Evolutionary conservation across 148 eudicot species (phyloP).

Genomic region (Polygonum maritimum): DNA sequence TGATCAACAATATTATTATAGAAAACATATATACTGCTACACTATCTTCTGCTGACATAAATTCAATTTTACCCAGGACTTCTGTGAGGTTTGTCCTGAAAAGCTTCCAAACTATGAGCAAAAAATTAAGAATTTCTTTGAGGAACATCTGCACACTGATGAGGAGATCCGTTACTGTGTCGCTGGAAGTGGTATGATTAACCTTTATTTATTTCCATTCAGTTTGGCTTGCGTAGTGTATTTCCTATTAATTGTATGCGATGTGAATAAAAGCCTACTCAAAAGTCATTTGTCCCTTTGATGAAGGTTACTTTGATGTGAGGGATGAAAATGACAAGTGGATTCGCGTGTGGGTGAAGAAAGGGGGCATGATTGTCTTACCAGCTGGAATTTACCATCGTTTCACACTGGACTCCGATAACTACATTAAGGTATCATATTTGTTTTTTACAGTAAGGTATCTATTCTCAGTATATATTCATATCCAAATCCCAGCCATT

Average conservation of each 20-base stretch:
- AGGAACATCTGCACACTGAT: slow-evolving; percentile 95
- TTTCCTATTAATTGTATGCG: background rate
- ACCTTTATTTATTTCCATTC: background rate
- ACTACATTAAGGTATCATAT: slow-evolving; percentile 74
- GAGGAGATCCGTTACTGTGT: slow-evolving; percentile 97
- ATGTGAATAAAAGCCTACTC: background rate
- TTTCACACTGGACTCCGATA: slow-evolving; percentile 81
- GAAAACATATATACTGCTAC: background rate
- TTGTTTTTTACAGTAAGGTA: background rate
- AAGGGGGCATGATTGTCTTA: slow-evolving; percentile 90
- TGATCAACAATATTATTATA: background rate
- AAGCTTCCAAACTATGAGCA: slow-evolving; percentile 83
- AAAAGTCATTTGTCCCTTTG: background rate
- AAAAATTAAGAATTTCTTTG: slow-evolving; percentile 78
- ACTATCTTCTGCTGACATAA: background rate
- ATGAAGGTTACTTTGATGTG: slow-evolving; percentile 93
- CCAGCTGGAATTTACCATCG: slow-evolving; percentile 99
- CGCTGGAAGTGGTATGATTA: slow-evolving; percentile 74
- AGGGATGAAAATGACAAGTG: slow-evolving; percentile 75
- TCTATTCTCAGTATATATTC: background rate
- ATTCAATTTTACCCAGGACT: slow-evolving; percentile 34
- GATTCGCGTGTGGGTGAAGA: slow-evolving; percentile 93
- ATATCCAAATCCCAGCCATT: background rate
- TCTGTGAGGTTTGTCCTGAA: slow-evolving; percentile 80
- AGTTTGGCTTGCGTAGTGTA: background rate